Evolutionary conservation across 345 rosid species (phyloP).

Genomic region (Pugionium cornutum): DNA sequence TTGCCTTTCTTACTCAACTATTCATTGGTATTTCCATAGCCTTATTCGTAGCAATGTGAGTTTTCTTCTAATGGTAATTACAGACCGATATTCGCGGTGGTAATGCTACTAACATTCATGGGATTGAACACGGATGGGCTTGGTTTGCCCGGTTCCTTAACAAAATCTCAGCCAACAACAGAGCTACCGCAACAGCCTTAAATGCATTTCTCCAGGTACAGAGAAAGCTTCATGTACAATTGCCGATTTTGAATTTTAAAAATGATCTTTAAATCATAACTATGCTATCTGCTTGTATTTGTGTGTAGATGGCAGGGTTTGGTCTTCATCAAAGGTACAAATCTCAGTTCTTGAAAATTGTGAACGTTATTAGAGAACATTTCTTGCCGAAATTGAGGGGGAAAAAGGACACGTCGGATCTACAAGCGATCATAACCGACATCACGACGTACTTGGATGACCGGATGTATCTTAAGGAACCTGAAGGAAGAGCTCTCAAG

Average conservation of each 20-base stretch:
- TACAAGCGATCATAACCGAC: slow-evolving; percentile 46
- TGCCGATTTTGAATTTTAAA: background rate
- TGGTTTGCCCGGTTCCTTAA: slow-evolving; percentile 76
- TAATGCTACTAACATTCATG: slow-evolving; percentile 62
- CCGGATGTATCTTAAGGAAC: slow-evolving; percentile 57
- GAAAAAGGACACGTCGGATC: slow-evolving; percentile 47
- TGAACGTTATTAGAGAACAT: slow-evolving; percentile 55
- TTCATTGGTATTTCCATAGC: background rate
- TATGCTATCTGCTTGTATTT: slow-evolving; percentile 3
- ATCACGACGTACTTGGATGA: slow-evolving; percentile 67
- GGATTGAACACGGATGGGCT: slow-evolving; percentile 76
- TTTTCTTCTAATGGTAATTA: slow-evolving; percentile 26
- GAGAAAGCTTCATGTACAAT: background rate
- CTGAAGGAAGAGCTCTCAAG: slow-evolving; percentile 63
- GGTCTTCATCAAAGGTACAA: slow-evolving; percentile 61
- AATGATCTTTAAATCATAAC: background rate
- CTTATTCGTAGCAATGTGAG: slow-evolving; percentile 7
- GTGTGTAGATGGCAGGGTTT: slow-evolving; percentile 73
- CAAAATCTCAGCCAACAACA: slow-evolving; percentile 59
- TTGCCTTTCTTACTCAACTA: background rate
- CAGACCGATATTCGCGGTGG: slow-evolving; percentile 64
- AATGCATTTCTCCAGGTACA: slow-evolving; percentile 53
- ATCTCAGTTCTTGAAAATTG: slow-evolving; percentile 67
- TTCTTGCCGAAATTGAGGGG: slow-evolving; percentile 56
- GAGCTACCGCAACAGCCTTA: slow-evolving; percentile 71